Percentiles rank a stretch among this genome's conserved stretches.
Conservation (phyloP, 345 rosid genomes). For the Murraya koenigii region DNA sequence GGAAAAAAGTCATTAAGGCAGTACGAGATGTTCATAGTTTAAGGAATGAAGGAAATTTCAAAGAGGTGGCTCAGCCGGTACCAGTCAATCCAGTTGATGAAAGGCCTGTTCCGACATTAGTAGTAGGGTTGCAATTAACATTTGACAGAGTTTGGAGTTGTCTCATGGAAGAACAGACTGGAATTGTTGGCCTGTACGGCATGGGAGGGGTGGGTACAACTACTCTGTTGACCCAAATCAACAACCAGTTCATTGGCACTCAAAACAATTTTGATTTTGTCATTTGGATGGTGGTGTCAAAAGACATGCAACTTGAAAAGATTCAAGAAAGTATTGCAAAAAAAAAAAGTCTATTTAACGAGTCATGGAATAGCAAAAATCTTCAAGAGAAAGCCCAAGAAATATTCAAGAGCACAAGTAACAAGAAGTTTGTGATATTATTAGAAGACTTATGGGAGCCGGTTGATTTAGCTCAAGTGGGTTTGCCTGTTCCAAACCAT, state of each 20-base stretch:
- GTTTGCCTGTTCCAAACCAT: not conserved
- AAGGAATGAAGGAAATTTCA: not conserved
- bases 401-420: conserved; percentile 2
- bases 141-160: conserved; percentile 8
- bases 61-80: not conserved
- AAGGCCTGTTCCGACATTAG: not conserved
- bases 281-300: conserved; percentile 9
- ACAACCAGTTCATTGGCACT: not conserved
- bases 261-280: conserved; percentile 1
- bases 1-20: not conserved
- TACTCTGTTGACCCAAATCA: conserved; percentile 11
- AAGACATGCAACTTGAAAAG: not conserved
- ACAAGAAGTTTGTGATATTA: not conserved
- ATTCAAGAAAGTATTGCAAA: conserved; percentile 1
- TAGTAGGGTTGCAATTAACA: not conserved
- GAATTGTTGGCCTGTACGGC: conserved; percentile 12
- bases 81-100: conserved; percentile 1
- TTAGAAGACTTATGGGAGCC: conserved; percentile 12
- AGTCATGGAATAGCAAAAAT: not conserved
- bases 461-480: conserved; percentile 7
- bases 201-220: conserved; percentile 23
- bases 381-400: not conserved
- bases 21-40: not conserved
- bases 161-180: not conserved
- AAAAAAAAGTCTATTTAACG: conserved; percentile 1